Base-by-base conservation (phyloP, 305 asterid genomes). In the Coffea humblotiana region DNA sequence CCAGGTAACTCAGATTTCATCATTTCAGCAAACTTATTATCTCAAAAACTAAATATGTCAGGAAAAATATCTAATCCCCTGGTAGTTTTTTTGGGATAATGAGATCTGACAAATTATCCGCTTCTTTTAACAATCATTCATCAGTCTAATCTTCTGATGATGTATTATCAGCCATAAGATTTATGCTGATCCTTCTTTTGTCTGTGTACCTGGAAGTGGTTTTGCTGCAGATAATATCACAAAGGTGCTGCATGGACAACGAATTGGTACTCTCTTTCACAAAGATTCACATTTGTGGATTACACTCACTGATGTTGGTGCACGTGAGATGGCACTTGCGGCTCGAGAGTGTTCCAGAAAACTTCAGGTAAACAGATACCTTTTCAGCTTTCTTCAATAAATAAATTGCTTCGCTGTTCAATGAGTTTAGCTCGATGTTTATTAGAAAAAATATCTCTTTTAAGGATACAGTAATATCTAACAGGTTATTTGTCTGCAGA, bases 191-290 rank as follows among this genome's bases (percentile, higher is more conserved):
- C 11, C 66, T 58, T 78, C 18, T 71, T 43, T 64, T 71, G 65
- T 85, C 73, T 56, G 6, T 87, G 75, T 84, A 74, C 72, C 49
- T 85, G 85, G 85, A 77, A 91, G 96, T 90, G 94, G 96, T 61
- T 88, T 86, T 78, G 77, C 68, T 51, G 84, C 90, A 43, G 84
- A 80, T 27, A 90, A 90, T 81, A 90, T 91, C 58, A 49, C 78
- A 35, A 90, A 84, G 74, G 92, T 91, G 76, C 76, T 91, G 1
- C 83, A 86, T 35, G 96, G 94, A 29, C 79, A 84, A 60, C 81
- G 88, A 45, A 85, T 90, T 19, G 96, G 96, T 29, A 91, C 96
- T 61, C 90, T 91, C 47, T 91, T 91, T 78, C 96, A 91, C 71
- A 81, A 68, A 80, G 92, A 91, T 74, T 89, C 96, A 27, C 90